Percentiles rank a stretch among this genome's conserved stretches.
Evolutionary conservation across 805 yeast species (phyloP).

Genomic region (Komagataella pseudopastoris): DNA sequence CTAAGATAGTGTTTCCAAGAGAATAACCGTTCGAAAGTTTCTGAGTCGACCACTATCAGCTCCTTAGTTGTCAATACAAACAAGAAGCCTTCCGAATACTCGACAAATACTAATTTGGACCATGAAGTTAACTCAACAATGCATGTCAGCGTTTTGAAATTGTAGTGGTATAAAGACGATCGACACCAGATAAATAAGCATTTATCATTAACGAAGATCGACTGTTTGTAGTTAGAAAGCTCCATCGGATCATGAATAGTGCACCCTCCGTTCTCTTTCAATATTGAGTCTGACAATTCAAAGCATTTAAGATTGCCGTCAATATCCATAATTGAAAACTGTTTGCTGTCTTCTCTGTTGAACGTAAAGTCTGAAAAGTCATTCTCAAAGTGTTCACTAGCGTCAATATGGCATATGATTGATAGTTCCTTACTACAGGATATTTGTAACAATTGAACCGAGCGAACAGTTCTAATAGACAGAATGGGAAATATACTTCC

Average conservation of each 20-base stretch:
- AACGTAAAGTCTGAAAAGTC: conserved; percentile 18
- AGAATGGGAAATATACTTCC: neutral
- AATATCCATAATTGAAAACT: conserved; percentile 31
- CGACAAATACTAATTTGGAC: conserved; percentile 35
- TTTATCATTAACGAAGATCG: conserved; percentile 22
- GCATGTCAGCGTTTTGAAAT: conserved; percentile 17
- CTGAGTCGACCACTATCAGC: conserved; percentile 31
- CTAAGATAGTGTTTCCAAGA: conserved; percentile 66
- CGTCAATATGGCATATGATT: neutral
- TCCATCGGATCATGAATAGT: conserved; percentile 28
- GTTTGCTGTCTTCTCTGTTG: conserved; percentile 24
- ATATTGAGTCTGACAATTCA: conserved; percentile 6
- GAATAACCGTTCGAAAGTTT: conserved; percentile 29
- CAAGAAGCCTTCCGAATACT: conserved; percentile 18
- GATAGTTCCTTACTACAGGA: neutral
- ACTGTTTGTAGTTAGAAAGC: conserved; percentile 40
- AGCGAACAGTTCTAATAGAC: neutral
- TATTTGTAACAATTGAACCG: neutral
- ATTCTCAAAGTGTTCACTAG: neutral
- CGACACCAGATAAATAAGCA: conserved; percentile 26
- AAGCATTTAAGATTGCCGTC: conserved; percentile 39
- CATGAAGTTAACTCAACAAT: conserved; percentile 37
- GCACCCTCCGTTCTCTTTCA: neutral
- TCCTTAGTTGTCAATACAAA: conserved; percentile 58
- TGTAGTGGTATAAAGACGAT: conserved; percentile 23